Conservation (phyloP, 2,329 filamentous ascomycete species). For the Daldinia eschscholtzii region DNA sequence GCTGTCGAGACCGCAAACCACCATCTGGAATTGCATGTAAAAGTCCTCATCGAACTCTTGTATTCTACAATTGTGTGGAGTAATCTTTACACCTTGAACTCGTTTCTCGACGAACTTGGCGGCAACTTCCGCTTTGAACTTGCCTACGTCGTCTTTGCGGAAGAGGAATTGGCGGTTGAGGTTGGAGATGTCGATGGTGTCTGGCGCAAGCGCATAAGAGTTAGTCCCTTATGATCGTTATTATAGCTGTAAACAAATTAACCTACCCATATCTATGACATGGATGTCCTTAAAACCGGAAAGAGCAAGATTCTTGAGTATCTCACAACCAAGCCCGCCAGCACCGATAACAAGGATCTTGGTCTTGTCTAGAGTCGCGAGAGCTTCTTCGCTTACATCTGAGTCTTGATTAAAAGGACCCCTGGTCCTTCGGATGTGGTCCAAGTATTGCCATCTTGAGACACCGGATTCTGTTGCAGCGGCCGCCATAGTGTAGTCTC, state of each 20-base stretch:
- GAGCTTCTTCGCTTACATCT: constrained; percentile 64
- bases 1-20: constrained; percentile 95
- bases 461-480: constrained; percentile 37
- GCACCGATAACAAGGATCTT: constrained; percentile 88
- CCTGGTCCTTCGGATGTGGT: constrained; percentile 79
- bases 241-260: constrained; percentile 1
- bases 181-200: constrained; percentile 98
- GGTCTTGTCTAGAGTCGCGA: constrained; percentile 72
- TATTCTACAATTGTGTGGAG: constrained; percentile 92
- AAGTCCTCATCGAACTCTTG: constrained; percentile 97
- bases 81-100: constrained; percentile 92
- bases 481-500: constrained; percentile 40
- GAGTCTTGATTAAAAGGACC: constrained; percentile 85
- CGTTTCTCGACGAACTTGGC: constrained; percentile 91
- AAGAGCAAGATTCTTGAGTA: constrained; percentile 93
- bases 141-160: constrained; percentile 89
- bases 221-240: not conserved
- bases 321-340: constrained; percentile 94
- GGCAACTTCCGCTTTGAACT: constrained; percentile 92
- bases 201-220: constrained; percentile 57
- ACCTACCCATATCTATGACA: constrained; percentile 95
- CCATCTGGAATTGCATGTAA: constrained; percentile 95
- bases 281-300: constrained; percentile 98
- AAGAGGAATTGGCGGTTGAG: constrained; percentile 98
- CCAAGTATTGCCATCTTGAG: constrained; percentile 79